Conservation (phyloP, 495 filamentous ascomycete genomes). For the Daldinia bambusicola region DNA sequence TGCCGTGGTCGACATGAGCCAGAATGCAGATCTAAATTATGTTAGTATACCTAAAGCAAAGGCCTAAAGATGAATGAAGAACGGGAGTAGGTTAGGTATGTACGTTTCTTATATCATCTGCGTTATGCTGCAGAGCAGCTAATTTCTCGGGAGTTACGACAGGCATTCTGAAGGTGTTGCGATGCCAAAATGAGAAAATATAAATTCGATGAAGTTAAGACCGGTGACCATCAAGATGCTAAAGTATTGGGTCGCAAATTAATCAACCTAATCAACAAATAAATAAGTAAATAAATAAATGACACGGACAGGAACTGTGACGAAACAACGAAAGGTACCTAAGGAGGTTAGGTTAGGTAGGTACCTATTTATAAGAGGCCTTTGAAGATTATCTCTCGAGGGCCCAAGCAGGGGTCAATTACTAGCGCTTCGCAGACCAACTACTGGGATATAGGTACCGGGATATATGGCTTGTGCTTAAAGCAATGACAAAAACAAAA, state of each 20-base stretch:
- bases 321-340: neutral
- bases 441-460: no score
- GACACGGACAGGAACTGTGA: neutral
- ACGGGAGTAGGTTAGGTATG: slow-evolving; percentile 57
- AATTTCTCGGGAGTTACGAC: slow-evolving; percentile 88
- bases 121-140: slow-evolving; percentile 81
- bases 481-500: no score
- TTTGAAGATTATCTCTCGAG: no score
- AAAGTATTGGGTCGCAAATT: neutral
- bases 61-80: slow-evolving; percentile 50
- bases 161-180: slow-evolving; percentile 71
- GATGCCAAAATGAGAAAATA: neutral
- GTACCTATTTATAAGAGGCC: no score
- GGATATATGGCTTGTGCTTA: no score
- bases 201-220: neutral
- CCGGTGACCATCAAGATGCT: neutral
- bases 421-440: no score
- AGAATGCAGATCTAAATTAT: slow-evolving; percentile 89
- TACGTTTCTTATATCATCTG: slow-evolving; percentile 91
- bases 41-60: slow-evolving; percentile 24
- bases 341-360: no score
- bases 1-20: slow-evolving; percentile 98
- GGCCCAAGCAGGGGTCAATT: no score
- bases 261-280: no score
- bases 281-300: neutral